Evolutionary conservation across 2,329 filamentous ascomycete genomes (phyloP).

Genomic region (Pseudogymnoascus sp.): DNA sequence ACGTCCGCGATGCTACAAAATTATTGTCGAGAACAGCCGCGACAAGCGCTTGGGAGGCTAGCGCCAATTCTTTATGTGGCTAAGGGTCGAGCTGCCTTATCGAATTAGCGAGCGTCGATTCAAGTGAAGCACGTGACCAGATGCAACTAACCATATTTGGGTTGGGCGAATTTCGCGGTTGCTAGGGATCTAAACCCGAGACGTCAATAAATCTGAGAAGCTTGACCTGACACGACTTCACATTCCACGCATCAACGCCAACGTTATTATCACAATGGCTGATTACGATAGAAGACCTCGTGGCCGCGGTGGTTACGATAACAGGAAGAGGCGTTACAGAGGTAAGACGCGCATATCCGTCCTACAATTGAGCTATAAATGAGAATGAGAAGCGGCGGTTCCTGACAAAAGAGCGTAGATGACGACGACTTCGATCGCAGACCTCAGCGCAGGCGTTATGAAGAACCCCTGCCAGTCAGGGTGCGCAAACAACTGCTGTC

Average conservation of each 20-base stretch:
- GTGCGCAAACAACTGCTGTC: conserved; percentile 71
- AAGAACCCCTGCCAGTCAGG: conserved; percentile 63
- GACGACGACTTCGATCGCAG: conserved; percentile 73
- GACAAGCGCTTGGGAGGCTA: conserved; percentile 5
- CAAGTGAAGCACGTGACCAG: not conserved
- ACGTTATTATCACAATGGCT: conserved; percentile 34
- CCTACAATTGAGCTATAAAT: not conserved
- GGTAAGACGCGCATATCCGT: conserved; percentile 42
- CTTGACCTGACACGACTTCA: conserved; percentile 7
- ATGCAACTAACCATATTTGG: not conserved
- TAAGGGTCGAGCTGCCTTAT: not conserved
- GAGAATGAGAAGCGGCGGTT: conserved; percentile 12
- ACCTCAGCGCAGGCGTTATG: conserved; percentile 64
- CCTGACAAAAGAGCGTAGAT: conserved; percentile 41
- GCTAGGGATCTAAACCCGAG: conserved; percentile 8
- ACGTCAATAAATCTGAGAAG: conserved; percentile 8
- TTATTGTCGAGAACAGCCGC: conserved; percentile 10
- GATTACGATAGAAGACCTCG: conserved; percentile 40
- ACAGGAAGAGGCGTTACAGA: conserved; percentile 72
- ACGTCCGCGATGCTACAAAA: conserved; percentile 9
- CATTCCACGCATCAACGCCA: conserved; percentile 4
- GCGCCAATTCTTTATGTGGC: not conserved
- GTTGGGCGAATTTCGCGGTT: conserved; percentile 5
- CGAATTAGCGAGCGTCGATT: not conserved
- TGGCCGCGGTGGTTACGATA: conserved; percentile 39